Percentiles rank a stretch among this genome's conserved stretches.
These are phyloP conservation scores for Aspergillus chevalieri DNA, from an alignment of 2,329 filamentous ascomycete genomes.

Conservation along the genomic window DNA sequence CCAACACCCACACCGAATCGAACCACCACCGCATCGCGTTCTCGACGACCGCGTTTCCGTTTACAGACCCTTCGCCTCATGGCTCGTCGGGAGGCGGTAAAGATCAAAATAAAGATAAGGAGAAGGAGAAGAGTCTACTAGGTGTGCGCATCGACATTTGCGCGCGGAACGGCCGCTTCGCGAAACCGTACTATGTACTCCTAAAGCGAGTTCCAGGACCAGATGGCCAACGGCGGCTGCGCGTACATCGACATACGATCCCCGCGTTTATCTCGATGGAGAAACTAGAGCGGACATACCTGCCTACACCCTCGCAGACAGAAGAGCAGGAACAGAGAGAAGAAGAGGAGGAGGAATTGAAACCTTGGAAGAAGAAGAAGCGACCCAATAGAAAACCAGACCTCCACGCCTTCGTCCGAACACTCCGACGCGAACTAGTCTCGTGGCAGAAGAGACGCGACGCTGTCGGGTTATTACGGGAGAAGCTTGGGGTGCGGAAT, in stretches of 20 bases:
- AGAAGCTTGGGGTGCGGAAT: slow-evolving; percentile 23
- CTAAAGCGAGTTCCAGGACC: slow-evolving; percentile 22
- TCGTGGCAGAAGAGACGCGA: slow-evolving; percentile 38
- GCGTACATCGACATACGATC: slow-evolving; percentile 41
- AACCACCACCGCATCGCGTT: slow-evolving; percentile 42
- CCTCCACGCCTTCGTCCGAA: slow-evolving; percentile 30
- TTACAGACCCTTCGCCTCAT: slow-evolving; percentile 31
- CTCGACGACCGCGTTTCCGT: slow-evolving; percentile 41
- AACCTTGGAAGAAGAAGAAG: slow-evolving; percentile 13
- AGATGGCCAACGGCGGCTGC: slow-evolving; percentile 18
- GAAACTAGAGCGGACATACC: slow-evolving; percentile 32
- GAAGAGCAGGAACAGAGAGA: slow-evolving; percentile 10
- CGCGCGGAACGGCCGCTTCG: slow-evolving; percentile 32
- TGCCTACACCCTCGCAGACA: slow-evolving; percentile 14
- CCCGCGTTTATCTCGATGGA: slow-evolving; percentile 39
- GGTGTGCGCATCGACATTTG: slow-evolving; percentile 40
- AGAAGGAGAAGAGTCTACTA: slow-evolving; percentile 25
- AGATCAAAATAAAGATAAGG: slow-evolving; percentile 27
- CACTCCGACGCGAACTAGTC: slow-evolving; percentile 36
- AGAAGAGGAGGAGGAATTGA: slow-evolving; percentile 10
- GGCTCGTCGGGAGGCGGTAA: slow-evolving; percentile 8
- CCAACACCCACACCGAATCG: slow-evolving; percentile 26
- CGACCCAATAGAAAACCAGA: slow-evolving; percentile 24
- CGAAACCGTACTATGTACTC: slow-evolving; percentile 40
- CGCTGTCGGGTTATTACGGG: slow-evolving; percentile 28